A percentile compares a stretch with the other conserved stretches of the same genome.
phyloP scores from a whole-genome alignment of 768 basidiomycete genomes.

The Mycena maculata region DNA sequence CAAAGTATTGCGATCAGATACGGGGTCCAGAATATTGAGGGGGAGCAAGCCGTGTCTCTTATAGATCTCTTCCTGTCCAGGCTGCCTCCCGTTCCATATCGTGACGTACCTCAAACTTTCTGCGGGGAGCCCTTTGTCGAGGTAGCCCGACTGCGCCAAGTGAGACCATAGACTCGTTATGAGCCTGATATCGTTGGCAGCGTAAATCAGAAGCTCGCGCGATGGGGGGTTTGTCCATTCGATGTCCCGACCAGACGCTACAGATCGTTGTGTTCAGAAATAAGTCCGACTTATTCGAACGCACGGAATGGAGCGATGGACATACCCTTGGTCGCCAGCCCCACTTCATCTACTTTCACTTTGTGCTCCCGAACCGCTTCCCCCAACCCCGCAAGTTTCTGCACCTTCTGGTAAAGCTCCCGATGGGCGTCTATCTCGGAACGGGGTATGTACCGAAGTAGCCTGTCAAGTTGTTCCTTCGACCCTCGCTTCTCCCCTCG shows the following conservation, averaged over 20 bases:
- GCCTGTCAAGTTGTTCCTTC: background rate
- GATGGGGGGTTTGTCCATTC: background rate
- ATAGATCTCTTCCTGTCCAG: background rate
- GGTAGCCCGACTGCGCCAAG: constrained; percentile 1
- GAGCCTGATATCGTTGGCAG: constrained; percentile 17
- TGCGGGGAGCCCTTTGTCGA: background rate
- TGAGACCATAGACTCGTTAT: background rate
- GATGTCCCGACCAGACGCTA: background rate
- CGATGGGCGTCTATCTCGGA: background rate
- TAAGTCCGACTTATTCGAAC: background rate
- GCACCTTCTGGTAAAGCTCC: constrained; percentile 3
- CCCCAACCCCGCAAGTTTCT: constrained; percentile 13
- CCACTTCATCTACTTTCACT: background rate
- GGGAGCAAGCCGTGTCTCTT: constrained; percentile 14
- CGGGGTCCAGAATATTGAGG: constrained; percentile 2
- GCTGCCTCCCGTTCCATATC: constrained; percentile 15
- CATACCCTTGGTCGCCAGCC: constrained; percentile 9
- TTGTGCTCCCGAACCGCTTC: constrained; percentile 2
- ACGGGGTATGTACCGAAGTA: background rate
- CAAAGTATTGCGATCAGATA: background rate
- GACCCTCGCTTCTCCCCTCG: constrained; percentile 11
- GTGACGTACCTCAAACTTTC: constrained; percentile 14
- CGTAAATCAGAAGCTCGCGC: background rate
- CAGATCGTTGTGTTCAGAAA: background rate
- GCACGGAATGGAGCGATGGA: background rate